Conservation (phyloP, 164 flowering plant species). For the Piper betle region DNA sequence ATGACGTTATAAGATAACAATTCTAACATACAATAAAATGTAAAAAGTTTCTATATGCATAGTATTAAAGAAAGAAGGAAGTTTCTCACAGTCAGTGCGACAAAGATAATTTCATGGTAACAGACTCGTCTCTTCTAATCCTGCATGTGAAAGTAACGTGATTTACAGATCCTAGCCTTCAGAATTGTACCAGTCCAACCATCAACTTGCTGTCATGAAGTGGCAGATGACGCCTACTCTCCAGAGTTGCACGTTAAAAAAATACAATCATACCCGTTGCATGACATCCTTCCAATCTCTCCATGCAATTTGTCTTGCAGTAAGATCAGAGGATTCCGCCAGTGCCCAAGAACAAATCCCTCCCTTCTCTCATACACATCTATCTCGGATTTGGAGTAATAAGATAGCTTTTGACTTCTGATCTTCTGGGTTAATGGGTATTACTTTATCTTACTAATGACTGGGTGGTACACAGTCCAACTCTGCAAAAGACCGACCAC, state of each 20-base stretch:
- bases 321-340: neutral
- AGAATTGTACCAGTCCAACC: too few species aligned
- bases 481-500: neutral
- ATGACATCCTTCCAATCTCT: neutral
- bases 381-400: neutral
- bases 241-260: neutral
- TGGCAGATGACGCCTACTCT: neutral
- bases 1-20: too few species aligned
- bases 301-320: neutral
- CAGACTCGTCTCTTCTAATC: too few species aligned
- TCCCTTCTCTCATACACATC: neutral
- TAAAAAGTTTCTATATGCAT: too few species aligned
- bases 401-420: neutral
- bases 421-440: neutral
- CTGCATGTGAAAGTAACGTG: neutral
- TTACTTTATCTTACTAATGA: neutral
- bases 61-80: too few species aligned
- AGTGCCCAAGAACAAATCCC: neutral
- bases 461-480: neutral
- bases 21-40: too few species aligned
- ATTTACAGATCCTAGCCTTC: neutral
- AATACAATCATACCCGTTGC: neutral
- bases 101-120: too few species aligned
- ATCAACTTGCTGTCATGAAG: neutral
- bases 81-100: too few species aligned